Percentiles rank a stretch among this genome's conserved stretches.
These are phyloP conservation scores for Penicillium coffeae DNA, from an alignment of 495 filamentous ascomycete species.

Conservation along the genomic window DNA sequence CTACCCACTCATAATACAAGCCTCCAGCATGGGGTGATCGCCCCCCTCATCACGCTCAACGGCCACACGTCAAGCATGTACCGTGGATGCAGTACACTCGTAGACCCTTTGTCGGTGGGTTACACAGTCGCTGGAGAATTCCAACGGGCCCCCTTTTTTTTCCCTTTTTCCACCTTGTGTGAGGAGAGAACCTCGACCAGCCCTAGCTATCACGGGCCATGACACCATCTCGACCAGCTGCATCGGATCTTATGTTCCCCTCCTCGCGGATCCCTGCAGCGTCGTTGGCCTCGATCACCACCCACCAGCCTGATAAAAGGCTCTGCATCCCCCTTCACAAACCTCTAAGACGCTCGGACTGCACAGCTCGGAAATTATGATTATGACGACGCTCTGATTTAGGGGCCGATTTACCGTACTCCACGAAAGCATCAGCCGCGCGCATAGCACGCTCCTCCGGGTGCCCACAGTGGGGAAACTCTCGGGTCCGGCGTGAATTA, in stretches of 20 bases:
- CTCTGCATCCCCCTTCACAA: background rate
- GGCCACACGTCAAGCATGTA: too few relatives aligned
- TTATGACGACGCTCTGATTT: background rate
- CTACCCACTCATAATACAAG: conserved; percentile 1
- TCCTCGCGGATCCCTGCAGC: conserved; percentile 11
- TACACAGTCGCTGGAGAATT: conserved; percentile 12
- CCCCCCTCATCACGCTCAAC: too few relatives aligned
- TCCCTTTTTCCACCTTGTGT: background rate
- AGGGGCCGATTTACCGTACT: conserved; percentile 7
- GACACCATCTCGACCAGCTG: conserved; percentile 2
- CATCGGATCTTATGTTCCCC: conserved; percentile 9
- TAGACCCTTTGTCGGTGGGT: conserved; percentile 5
- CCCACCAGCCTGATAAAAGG: background rate
- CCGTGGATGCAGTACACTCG: background rate
- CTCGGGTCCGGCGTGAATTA: conserved; percentile 1
- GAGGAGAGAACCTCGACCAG: background rate
- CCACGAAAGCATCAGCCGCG: conserved; percentile 21
- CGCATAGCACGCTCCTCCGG: conserved; percentile 15
- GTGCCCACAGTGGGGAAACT: conserved; percentile 20
- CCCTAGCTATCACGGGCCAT: conserved; percentile 1
- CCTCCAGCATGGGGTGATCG: background rate
- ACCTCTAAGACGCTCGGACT: background rate
- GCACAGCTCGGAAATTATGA: background rate
- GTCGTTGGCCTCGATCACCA: background rate
- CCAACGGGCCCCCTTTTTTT: background rate